Conservation (phyloP, 495 filamentous ascomycete species). For the Penicillium goetzii region DNA sequence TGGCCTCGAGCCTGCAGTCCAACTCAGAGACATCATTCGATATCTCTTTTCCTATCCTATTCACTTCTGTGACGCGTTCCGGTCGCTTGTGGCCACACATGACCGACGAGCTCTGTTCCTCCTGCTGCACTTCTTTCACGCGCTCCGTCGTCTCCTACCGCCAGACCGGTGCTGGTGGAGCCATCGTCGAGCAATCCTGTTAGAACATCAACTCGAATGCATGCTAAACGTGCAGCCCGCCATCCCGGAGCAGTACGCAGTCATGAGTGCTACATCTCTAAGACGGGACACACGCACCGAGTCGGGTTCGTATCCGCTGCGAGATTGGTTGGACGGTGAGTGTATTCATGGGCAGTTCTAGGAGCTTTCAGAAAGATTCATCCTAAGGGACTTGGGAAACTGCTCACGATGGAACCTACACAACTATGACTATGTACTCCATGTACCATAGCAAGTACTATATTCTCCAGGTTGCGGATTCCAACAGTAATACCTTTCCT, state of each 20-base stretch:
- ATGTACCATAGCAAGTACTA: no score
- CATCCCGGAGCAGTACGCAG: background rate
- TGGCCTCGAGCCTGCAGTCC: background rate
- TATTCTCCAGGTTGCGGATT: no score
- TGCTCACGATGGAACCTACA: no score
- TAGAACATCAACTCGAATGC: background rate
- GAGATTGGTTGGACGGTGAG: background rate
- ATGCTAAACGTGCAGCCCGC: background rate
- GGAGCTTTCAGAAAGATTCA: no score
- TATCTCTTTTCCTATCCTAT: constrained; percentile 1
- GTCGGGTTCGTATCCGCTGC: background rate
- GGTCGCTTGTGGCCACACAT: background rate
- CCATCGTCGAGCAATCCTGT: background rate
- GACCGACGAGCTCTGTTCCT: background rate
- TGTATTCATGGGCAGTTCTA: background rate
- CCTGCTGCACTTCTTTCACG: background rate
- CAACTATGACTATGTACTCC: no score
- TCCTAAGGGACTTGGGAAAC: no score
- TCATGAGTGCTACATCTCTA: background rate
- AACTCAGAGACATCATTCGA: background rate
- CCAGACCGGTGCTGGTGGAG: background rate
- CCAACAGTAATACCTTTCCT: no score
- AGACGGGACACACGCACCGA: background rate
- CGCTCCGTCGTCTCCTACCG: background rate
- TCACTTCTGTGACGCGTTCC: background rate